A percentile compares a stretch with the other conserved stretches of the same genome.
These are phyloP conservation scores for Colletotrichum endophyticum DNA, from an alignment of 2,329 filamentous ascomycete species.

Conservation along the genomic window DNA sequence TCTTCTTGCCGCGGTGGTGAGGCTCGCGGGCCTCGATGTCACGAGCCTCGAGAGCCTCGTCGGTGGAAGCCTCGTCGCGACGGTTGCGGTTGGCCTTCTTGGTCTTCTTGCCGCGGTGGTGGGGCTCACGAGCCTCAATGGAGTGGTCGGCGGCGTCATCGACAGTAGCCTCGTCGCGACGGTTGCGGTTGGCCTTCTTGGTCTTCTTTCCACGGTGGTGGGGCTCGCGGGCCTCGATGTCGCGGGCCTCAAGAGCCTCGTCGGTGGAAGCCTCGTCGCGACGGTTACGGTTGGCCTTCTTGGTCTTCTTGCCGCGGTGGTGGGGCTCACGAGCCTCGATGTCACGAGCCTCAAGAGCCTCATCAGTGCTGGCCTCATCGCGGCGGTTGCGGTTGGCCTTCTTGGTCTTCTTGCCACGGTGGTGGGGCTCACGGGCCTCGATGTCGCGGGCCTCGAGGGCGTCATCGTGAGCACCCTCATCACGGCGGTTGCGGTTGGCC, in stretches of 20 bases:
- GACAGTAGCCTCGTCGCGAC: not conserved
- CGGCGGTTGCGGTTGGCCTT: conserved; percentile 15
- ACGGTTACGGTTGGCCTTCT: not conserved
- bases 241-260: conserved; percentile 16
- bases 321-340: conserved; percentile 23
- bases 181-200: conserved; percentile 16
- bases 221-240: conserved; percentile 22
- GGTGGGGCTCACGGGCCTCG: conserved; percentile 21
- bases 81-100: conserved; percentile 3
- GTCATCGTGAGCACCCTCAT: not conserved
- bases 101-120: conserved; percentile 19
- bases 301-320: conserved; percentile 17
- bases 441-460: conserved; percentile 21
- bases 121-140: conserved; percentile 22
- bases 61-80: not conserved
- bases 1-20: conserved; percentile 19
- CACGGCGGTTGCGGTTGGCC: not conserved
- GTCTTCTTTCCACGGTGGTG: conserved; percentile 19
- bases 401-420: conserved; percentile 16
- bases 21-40: conserved; percentile 23
- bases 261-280: not conserved
- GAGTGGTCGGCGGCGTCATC: not conserved
- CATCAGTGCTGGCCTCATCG: not conserved
- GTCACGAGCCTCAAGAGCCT: not conserved
- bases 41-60: conserved; percentile 13